Base-by-base conservation (phyloP, 2,329 filamentous ascomycete species). In the Sporothrix luriei region DNA sequence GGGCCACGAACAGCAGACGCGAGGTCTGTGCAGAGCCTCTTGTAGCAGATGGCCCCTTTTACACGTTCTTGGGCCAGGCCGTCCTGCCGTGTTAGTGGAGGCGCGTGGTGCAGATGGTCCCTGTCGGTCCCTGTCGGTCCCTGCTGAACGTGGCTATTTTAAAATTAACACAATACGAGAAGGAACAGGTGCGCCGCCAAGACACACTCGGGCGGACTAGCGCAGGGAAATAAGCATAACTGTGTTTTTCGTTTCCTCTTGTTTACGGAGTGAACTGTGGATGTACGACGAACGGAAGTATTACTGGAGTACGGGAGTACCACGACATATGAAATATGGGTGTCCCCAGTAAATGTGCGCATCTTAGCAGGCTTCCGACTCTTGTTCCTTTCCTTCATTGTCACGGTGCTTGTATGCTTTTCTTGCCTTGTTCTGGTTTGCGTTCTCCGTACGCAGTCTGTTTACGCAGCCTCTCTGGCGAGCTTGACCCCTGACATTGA, bases 171-270 rank as follows among this genome's bases (percentile, higher is more conserved):
- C 5, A 52, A 66, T 40, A 66, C 62, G 62, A 66, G 62, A 24
- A 51, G 26, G 16, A 51, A 33, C 48, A 26, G 29, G 29, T 13
- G 26, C 29, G 19, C 48, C 62, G 62, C 62, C 46, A 66, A 66
- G 29, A 19, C 29, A 11, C n/a, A 48, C 43, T 9, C 40, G 43
- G 24, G 24, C 21, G 24, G 11, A 21, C 46, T 65, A 51, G 62
- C 62, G 48, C 62, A 29, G 26, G 48, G 38, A 38, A 66, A 40
- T 66, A 66, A 66, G 62, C 62, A 66, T 66, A 66, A 66, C 62
- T 48, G 29, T 66, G 21, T 51, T 66, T 43, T 16, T 43, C 13
- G 13, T 43, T 7, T 65, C 51, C 19, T 61, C 0, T 29, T 48
- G 55, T 59, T 59, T 40, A 59, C 55, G n/a, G n/a, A 16, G 29